These are phyloP conservation scores for Coniochaeta sp. DNA, from an alignment of 2,329 filamentous ascomycete genomes.

Conservation along the genomic window DNA sequence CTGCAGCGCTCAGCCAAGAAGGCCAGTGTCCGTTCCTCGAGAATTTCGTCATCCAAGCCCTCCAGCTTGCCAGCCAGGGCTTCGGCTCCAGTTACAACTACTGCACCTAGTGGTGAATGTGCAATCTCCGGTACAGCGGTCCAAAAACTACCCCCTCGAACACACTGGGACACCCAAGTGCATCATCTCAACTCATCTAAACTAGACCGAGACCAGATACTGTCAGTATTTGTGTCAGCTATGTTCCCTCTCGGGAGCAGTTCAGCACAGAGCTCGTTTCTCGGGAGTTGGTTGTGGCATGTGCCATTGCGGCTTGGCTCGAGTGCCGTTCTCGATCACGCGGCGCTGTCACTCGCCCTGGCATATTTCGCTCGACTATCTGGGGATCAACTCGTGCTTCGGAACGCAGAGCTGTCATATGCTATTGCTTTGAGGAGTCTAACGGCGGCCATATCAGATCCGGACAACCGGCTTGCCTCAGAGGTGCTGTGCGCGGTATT, in stretches of 20 bases:
- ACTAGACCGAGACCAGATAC: background rate
- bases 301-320: background rate
- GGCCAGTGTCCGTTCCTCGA: background rate
- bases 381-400: background rate
- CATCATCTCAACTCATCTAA: background rate
- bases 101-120: background rate
- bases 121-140: too few species aligned
- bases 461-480: background rate
- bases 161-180: background rate
- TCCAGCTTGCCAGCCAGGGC: background rate
- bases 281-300: background rate
- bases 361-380: background rate
- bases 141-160: background rate
- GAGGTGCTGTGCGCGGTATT: background rate
- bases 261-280: background rate
- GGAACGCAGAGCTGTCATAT: background rate
- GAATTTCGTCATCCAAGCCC: background rate
- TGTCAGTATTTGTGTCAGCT: background rate
- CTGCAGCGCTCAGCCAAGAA: background rate
- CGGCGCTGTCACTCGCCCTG: background rate
- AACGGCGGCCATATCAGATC: background rate
- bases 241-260: background rate
- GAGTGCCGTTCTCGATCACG: background rate
- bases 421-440: background rate
- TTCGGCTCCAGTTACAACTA: background rate